These are phyloP conservation scores for Picochlorum sp. DNA, from an alignment of 139 green algal genomes.

Conservation along the genomic window DNA sequence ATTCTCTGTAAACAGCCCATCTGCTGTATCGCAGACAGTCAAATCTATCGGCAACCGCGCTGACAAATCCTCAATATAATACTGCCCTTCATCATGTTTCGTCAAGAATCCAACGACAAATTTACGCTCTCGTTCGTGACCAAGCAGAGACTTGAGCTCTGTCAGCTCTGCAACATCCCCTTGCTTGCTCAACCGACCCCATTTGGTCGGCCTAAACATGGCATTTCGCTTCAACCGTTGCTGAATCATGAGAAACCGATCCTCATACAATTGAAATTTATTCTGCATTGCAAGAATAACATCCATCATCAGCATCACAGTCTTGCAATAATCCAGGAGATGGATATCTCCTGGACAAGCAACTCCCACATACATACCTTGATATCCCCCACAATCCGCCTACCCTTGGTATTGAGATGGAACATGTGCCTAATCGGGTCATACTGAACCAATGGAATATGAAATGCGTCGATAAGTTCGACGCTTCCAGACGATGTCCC, in stretches of 20 bases:
- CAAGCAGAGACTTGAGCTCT: constrained; percentile 69
- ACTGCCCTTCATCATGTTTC: constrained; percentile 59
- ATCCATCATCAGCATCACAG: constrained; percentile 19
- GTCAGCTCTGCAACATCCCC: constrained; percentile 44
- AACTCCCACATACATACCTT: constrained; percentile 7
- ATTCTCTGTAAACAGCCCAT: constrained; percentile 81
- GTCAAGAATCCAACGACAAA: constrained; percentile 74
- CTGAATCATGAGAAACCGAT: constrained; percentile 56
- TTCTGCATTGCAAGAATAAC: constrained; percentile 30
- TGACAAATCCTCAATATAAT: constrained; percentile 71
- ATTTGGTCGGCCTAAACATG: constrained; percentile 45
- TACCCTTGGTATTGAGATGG: constrained; percentile 5
- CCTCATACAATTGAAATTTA: constrained; percentile 62
- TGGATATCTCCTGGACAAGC: neutral
- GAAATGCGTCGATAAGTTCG: constrained; percentile 47
- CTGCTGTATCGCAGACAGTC: constrained; percentile 33
- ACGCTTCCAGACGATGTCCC: neutral
- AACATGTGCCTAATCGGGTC: constrained; percentile 49
- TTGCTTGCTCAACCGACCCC: neutral
- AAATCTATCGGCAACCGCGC: constrained; percentile 72
- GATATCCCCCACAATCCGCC: constrained; percentile 34
- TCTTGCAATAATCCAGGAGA: no score
- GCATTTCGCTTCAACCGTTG: constrained; percentile 58
- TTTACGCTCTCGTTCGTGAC: constrained; percentile 38
- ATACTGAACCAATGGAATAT: constrained; percentile 46